phyloP scores from a whole-genome alignment of 1,284 basidiomycete genomes.

The Cystobasidiaceae sp. region DNA sequence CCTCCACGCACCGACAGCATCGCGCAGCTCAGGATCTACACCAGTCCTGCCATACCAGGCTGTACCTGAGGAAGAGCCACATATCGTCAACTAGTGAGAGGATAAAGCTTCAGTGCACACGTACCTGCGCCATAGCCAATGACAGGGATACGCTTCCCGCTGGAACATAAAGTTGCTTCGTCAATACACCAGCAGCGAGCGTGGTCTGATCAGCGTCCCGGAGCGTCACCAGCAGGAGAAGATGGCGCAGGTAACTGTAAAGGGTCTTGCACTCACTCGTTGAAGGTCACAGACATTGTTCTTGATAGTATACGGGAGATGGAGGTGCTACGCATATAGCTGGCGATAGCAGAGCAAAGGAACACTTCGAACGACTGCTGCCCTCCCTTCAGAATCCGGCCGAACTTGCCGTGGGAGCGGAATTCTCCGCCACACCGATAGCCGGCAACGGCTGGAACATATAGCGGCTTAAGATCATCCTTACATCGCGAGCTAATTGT shows the following conservation, averaged over 20 bases:
- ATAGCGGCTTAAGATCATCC: too few relatives aligned
- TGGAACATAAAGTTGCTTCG: not conserved
- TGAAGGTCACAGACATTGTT: constrained; percentile 15
- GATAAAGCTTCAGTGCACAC: not conserved
- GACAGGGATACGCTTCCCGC: constrained; percentile 9
- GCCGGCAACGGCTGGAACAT: too few relatives aligned
- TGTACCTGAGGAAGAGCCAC: not conserved
- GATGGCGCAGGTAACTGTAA: too few relatives aligned
- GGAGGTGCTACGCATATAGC: not conserved
- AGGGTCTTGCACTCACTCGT: constrained; percentile 12
- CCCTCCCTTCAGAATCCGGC: too few relatives aligned
- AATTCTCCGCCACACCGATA: too few relatives aligned
- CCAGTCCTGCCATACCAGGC: not conserved
- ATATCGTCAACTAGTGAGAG: not conserved
- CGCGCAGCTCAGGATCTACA: not conserved
- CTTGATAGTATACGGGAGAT: not conserved
- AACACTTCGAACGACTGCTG: too few relatives aligned
- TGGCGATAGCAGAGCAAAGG: not conserved
- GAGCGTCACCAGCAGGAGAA: too few relatives aligned
- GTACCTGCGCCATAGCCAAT: constrained; percentile 20
- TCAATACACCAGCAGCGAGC: not conserved
- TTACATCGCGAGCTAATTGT: too few relatives aligned
- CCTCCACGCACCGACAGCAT: not conserved
- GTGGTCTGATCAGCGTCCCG: too few relatives aligned
- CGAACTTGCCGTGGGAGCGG: too few relatives aligned